Evolutionary conservation across 352 stramenopile genomes (phyloP).

Genomic region (Stephanocyclus meneghinianus): DNA sequence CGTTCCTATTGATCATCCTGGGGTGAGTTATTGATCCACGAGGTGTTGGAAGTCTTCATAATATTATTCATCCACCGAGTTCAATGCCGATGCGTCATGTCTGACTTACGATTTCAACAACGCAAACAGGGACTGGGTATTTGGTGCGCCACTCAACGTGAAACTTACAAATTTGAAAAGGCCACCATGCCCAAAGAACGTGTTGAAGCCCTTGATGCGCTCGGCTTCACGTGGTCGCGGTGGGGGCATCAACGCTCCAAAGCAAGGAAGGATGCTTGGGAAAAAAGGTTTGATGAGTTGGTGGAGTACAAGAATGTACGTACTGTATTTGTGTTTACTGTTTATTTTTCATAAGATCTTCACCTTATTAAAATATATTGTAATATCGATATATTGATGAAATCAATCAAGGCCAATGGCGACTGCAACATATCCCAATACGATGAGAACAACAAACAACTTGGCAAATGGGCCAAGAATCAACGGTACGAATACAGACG

Average conservation of each 20-base stretch:
- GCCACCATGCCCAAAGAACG: slow-evolving; percentile 22
- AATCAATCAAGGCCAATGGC: slow-evolving; percentile 6
- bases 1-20: slow-evolving; percentile 43
- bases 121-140: neutral
- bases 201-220: slow-evolving; percentile 31
- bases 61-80: neutral
- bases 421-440: slow-evolving; percentile 8
- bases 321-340: slow-evolving; percentile 2
- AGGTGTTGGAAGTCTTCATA: neutral
- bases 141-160: slow-evolving; percentile 18
- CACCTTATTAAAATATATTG: too few relatives aligned
- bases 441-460: slow-evolving; percentile 42
- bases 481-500: slow-evolving; percentile 51
- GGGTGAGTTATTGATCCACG: slow-evolving; percentile 27
- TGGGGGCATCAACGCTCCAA: slow-evolving; percentile 32
- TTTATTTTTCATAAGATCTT: neutral
- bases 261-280: slow-evolving; percentile 31
- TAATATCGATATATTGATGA: neutral
- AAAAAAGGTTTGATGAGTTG: slow-evolving; percentile 34
- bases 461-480: slow-evolving; percentile 51
- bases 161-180: slow-evolving; percentile 25
- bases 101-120: neutral
- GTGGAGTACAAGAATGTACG: slow-evolving; percentile 29
- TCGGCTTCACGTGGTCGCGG: slow-evolving; percentile 42
- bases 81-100: neutral